Percentiles rank a stretch among this genome's conserved stretches.
phyloP scores from a whole-genome alignment of 2,329 filamentous ascomycete species.

The Hysterium pulicare region DNA sequence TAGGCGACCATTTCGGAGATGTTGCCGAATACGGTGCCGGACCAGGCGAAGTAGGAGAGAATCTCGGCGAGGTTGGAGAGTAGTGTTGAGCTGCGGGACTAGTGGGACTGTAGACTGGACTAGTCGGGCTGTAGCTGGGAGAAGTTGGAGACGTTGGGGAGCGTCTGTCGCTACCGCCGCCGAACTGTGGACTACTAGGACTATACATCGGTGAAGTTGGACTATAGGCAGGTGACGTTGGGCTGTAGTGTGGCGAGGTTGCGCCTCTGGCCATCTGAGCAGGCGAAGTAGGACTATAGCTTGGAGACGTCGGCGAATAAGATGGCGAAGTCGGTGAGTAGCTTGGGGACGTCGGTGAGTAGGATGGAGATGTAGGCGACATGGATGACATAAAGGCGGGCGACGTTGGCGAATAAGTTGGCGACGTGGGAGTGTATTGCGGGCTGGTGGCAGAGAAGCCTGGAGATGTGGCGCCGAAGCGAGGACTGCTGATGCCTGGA shows the following conservation, averaged over 20 bases:
- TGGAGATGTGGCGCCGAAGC: conserved; percentile 42
- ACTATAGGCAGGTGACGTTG: conserved; percentile 58
- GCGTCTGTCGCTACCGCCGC: conserved; percentile 27
- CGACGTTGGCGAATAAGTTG: conserved; percentile 48
- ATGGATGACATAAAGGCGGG: conserved; percentile 55
- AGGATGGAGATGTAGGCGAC: conserved; percentile 55
- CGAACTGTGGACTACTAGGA: conserved; percentile 50
- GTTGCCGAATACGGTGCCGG: conserved; percentile 35
- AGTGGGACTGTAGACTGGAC: conserved; percentile 53
- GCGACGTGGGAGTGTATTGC: conserved; percentile 74
- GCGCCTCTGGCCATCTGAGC: conserved; percentile 38
- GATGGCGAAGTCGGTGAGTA: conserved; percentile 49
- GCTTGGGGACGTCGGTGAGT: conserved; percentile 52
- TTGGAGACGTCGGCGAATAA: conserved; percentile 55
- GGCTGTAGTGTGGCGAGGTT: conserved; percentile 48
- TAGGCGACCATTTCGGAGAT: conserved; percentile 46
- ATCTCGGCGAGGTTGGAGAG: conserved; percentile 40
- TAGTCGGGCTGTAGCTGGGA: conserved; percentile 69
- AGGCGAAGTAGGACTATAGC: conserved; percentile 59
- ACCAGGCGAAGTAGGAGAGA: conserved; percentile 33
- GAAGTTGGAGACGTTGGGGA: conserved; percentile 60
- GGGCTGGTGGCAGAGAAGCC: conserved; percentile 51
- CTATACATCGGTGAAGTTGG: conserved; percentile 54
- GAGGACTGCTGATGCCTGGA: conserved; percentile 49
- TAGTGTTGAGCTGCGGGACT: conserved; percentile 55